Evolutionary conservation across 345 rosid genomes (phyloP), one percentile per base, ranked within the genome.

Genomic region (Salix exigua): DNA sequence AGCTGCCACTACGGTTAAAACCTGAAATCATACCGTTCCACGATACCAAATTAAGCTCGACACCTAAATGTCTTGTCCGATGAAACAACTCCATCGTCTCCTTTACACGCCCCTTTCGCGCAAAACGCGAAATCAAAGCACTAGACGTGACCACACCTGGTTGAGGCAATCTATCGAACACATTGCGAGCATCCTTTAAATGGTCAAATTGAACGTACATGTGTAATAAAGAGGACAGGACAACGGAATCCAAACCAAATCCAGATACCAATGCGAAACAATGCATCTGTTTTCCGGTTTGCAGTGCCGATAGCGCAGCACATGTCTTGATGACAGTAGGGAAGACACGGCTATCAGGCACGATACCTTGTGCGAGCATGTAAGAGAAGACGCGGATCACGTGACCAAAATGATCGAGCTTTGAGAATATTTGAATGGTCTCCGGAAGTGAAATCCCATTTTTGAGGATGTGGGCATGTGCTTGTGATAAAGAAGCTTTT

Each of bases 1-100:
- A 70, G 46, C 71, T 75, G 66, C 91, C 82, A 6, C 90, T 86
- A 28, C 83, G 90, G 81, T 83, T 87, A 83, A 88, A 87, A 72
- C 94, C 94, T 8, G 89, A 69, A 90, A 90, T 86, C 84, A 90
- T 81, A 28, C 90, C 92, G 82, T 90, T 90, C 92, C 94, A 90
- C 44, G 94, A 80, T 30, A 90, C 86, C 33, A 78, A 73, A 82
- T 88, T 90, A 4, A 86, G 79, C 21, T 78, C 86, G 66, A 87
- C 25, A 65, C 89, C 86, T 1, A 23, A 79, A 0, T 73, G 69
- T 66, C 68, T 70, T 84, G 83, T 87, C 78, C 66, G 78, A 74
- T 71, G 51, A 53, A 90, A 71, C 16, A 88, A 66, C 71, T 79
- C 44, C 61, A 70, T 82, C 18, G 86, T 82, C 81, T 90, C 92